Conservation (phyloP, 352 stramenopile genomes). For the Pythium sp. region DNA sequence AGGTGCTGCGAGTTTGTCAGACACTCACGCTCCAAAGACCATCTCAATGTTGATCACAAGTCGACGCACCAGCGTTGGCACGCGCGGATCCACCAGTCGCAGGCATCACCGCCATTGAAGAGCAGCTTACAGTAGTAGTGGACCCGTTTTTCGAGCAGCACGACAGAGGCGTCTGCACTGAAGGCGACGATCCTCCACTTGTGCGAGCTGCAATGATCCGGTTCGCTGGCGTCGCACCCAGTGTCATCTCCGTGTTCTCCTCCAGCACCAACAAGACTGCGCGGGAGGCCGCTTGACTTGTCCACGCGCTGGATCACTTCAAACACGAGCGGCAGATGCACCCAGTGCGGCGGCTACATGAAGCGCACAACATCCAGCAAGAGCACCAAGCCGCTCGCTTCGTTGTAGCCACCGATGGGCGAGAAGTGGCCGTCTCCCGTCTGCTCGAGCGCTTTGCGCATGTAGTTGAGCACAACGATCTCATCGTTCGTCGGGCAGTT, state of each 20-base stretch:
- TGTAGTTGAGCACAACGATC: slow-evolving; percentile 93
- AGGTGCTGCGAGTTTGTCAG: not conserved
- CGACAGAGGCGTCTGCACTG: not conserved
- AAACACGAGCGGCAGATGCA: slow-evolving; percentile 50
- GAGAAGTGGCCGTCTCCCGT: slow-evolving; percentile 97
- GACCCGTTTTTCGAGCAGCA: not conserved
- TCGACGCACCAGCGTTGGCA: not conserved
- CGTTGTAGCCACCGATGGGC: slow-evolving; percentile 94
- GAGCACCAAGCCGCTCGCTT: slow-evolving; percentile 88
- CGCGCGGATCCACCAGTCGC: not conserved
- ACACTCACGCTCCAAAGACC: not conserved
- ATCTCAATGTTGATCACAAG: not conserved
- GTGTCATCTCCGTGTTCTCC: slow-evolving; percentile 8
- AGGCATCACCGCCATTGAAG: not conserved
- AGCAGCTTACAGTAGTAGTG: not conserved
- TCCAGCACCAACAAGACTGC: slow-evolving; percentile 12
- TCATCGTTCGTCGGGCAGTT: slow-evolving; percentile 67
- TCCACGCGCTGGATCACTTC: slow-evolving; percentile 54
- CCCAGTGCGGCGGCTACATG: slow-evolving; percentile 94
- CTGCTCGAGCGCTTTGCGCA: slow-evolving; percentile 88
- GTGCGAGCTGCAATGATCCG: not conserved
- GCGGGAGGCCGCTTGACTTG: slow-evolving; percentile 36
- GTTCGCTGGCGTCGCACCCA: slow-evolving; percentile 1
- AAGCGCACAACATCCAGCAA: slow-evolving; percentile 96
- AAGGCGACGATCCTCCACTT: not conserved